Percentiles rank a stretch among this genome's conserved stretches.
These are phyloP conservation scores for Zymoseptoria brevis DNA, from an alignment of 2,329 filamentous ascomycete species.

Conservation along the genomic window DNA sequence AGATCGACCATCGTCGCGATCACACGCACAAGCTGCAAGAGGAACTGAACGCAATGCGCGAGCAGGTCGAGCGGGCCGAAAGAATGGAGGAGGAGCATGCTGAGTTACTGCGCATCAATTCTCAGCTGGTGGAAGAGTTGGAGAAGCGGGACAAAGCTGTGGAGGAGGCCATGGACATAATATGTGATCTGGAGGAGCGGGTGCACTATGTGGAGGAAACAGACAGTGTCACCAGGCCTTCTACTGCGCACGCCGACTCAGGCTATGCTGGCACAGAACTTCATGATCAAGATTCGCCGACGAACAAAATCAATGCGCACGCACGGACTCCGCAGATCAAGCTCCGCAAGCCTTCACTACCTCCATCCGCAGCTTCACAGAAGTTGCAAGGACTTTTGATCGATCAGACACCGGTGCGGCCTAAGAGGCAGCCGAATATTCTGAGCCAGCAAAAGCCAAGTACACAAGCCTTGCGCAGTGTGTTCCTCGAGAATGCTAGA, in stretches of 20 bases:
- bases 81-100: conserved; percentile 32
- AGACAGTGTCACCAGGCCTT: conserved; percentile 24
- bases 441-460: conserved; percentile 27
- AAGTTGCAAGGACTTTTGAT: conserved; percentile 18
- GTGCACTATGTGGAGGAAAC: conserved; percentile 22
- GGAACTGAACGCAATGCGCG: conserved; percentile 48
- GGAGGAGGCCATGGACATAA: conserved; percentile 62
- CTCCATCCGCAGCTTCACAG: conserved; percentile 19
- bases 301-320: conserved; percentile 14
- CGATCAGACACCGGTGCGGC: conserved; percentile 17
- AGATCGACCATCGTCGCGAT: conserved; percentile 62
- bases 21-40: conserved; percentile 54
- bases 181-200: conserved; percentile 54
- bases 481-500: conserved; percentile 26
- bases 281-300: conserved; percentile 21
- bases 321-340: conserved; percentile 8
- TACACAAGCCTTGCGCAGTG: conserved; percentile 29
- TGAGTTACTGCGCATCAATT: conserved; percentile 51
- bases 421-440: conserved; percentile 26
- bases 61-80: conserved; percentile 38
- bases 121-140: conserved; percentile 51
- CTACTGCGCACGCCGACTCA: conserved; percentile 29
- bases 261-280: conserved; percentile 30
- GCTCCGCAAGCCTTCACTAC: conserved; percentile 7
- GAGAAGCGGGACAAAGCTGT: conserved; percentile 63